These are phyloP conservation scores for Metschnikowia rubicola DNA, from an alignment of 805 yeast species.

Conservation along the genomic window DNA sequence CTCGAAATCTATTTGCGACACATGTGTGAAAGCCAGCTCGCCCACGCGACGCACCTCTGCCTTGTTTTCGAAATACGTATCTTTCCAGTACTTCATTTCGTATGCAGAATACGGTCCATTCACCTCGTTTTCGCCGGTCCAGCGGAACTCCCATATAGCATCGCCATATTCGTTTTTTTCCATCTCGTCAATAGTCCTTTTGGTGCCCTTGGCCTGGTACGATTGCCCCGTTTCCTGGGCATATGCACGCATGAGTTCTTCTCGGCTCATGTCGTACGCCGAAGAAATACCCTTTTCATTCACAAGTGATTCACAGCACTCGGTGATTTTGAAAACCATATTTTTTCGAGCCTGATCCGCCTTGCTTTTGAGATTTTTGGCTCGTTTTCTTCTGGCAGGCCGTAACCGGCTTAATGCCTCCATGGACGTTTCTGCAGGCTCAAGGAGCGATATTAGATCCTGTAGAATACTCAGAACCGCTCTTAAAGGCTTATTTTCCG, in stretches of 20 bases:
- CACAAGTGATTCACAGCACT: slow-evolving; percentile 42
- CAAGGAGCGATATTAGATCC: slow-evolving; percentile 40
- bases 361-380: slow-evolving; percentile 12
- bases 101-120: slow-evolving; percentile 49
- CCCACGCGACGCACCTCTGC: slow-evolving; percentile 40
- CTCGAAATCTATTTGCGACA: slow-evolving; percentile 23
- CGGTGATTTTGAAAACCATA: slow-evolving; percentile 42
- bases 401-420: slow-evolving; percentile 48
- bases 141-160: slow-evolving; percentile 47
- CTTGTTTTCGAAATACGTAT: slow-evolving; percentile 44
- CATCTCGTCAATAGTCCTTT: slow-evolving; percentile 22
- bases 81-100: slow-evolving; percentile 57
- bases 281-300: slow-evolving; percentile 38
- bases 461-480: slow-evolving; percentile 17
- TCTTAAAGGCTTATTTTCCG: slow-evolving; percentile 3
- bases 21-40: slow-evolving; percentile 22
- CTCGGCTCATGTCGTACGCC: slow-evolving; percentile 53
- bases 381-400: slow-evolving; percentile 6
- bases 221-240: slow-evolving; percentile 41
- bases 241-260: slow-evolving; percentile 46
- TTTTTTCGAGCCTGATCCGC: slow-evolving; percentile 15
- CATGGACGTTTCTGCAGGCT: slow-evolving; percentile 58
- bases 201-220: slow-evolving; percentile 19
- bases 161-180: slow-evolving; percentile 24
- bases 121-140: slow-evolving; percentile 37